Percentiles rank a stretch among this genome's conserved stretches.
Conservation (phyloP, 225 moss, liverwort and hornwort species). For the Pleurozium schreberi region DNA sequence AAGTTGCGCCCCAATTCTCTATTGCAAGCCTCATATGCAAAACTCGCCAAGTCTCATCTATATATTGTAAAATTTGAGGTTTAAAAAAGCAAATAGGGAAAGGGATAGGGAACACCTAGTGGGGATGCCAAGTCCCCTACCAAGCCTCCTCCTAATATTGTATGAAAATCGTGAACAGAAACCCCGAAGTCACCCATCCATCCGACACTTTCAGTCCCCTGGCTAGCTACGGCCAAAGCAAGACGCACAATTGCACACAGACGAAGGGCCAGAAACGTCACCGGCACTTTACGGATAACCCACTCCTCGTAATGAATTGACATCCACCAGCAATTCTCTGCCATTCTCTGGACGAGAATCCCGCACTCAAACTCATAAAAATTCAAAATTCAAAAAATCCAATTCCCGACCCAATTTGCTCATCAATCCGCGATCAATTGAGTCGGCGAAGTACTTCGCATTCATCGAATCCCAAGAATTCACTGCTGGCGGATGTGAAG, state of each 20-base stretch:
- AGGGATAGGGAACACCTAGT: too few relatives aligned
- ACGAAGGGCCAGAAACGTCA: conserved; percentile 5
- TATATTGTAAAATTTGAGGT: too few relatives aligned
- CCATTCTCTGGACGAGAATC: not conserved
- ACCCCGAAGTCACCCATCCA: not conserved
- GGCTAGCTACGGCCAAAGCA: not conserved
- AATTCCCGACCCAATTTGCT: not conserved
- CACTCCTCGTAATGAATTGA: not conserved
- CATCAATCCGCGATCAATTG: not conserved
- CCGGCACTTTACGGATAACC: conserved; percentile 14
- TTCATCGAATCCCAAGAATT: not conserved
- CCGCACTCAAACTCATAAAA: not conserved
- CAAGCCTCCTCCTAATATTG: not conserved
- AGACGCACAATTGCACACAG: not conserved
- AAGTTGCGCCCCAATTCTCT: too few relatives aligned
- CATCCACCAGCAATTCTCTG: not conserved
- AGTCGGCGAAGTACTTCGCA: not conserved
- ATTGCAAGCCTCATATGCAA: too few relatives aligned
- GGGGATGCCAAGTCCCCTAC: not conserved
- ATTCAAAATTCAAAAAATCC: rapidly evolving
- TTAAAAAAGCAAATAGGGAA: too few relatives aligned
- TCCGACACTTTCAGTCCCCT: not conserved
- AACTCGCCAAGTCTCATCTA: too few relatives aligned
- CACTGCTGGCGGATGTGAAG: not conserved
- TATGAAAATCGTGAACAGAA: not conserved